A percentile compares a stretch with the other conserved stretches of the same genome.
phyloP scores from a whole-genome alignment of 2,329 filamentous ascomycete genomes.

The Metarhizium guizhouense region DNA sequence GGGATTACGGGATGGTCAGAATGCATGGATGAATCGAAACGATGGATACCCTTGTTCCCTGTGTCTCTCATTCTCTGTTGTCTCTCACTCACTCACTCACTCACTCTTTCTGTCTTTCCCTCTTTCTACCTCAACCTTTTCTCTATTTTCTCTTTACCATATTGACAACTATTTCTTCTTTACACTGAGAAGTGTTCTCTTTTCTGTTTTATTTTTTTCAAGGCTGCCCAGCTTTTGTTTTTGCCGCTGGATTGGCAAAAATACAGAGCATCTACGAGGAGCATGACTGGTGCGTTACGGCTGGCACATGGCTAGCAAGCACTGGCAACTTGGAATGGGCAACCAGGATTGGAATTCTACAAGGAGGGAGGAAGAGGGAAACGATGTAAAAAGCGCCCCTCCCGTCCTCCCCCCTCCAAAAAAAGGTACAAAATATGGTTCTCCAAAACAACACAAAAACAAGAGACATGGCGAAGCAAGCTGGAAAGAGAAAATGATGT shows the following conservation, averaged over 20 bases:
- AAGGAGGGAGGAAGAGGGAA: neutral
- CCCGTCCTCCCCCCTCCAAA: too few relatives aligned
- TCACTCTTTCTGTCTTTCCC: conserved; percentile 10
- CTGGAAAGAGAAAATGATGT: conserved; percentile 16
- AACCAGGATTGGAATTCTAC: neutral
- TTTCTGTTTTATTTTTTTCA: neutral
- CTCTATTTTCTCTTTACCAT: conserved; percentile 10
- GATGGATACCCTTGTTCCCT: conserved; percentile 34
- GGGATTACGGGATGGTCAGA: conserved; percentile 29
- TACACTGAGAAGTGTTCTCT: neutral
- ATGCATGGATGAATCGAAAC: conserved; percentile 35
- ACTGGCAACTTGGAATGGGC: neutral
- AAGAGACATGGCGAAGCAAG: conserved; percentile 6
- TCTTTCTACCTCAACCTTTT: conserved; percentile 7
- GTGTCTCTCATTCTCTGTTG: conserved; percentile 15
- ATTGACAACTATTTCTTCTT: conserved; percentile 8
- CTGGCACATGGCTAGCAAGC: neutral
- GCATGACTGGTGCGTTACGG: neutral
- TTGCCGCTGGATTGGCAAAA: conserved; percentile 17
- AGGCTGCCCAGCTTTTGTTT: neutral
- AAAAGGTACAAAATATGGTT: neutral
- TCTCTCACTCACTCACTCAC: conserved; percentile 6
- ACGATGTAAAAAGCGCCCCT: conserved; percentile 8
- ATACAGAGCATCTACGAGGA: neutral
- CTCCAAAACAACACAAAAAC: conserved; percentile 1